These are phyloP conservation scores for Xylariaceae sp. DNA, from an alignment of 2,329 filamentous ascomycete genomes.

Conservation along the genomic window DNA sequence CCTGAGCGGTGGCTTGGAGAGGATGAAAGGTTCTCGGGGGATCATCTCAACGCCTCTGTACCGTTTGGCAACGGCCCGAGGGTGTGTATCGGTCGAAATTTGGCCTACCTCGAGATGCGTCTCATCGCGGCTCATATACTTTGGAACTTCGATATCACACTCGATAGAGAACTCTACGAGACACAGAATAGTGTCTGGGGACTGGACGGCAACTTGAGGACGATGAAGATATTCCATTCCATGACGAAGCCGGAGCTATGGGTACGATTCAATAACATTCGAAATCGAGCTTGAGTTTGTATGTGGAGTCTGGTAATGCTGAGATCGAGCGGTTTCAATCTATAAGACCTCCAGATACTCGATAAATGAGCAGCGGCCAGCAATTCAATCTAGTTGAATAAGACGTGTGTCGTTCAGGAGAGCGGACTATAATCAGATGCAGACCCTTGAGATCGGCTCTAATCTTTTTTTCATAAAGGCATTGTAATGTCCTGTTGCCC, in stretches of 20 bases:
- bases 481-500: too few species aligned
- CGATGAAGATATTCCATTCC: constrained; percentile 22
- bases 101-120: constrained; percentile 36
- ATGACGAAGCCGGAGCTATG: constrained; percentile 21
- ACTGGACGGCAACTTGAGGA: constrained; percentile 16
- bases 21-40: constrained; percentile 12
- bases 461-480: too few species aligned
- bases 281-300: neutral
- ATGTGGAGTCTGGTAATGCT: too few species aligned
- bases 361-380: too few species aligned
- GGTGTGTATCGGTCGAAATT: constrained; percentile 16
- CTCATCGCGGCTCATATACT: constrained; percentile 36
- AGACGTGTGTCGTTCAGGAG: too few species aligned
- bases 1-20: constrained; percentile 29
- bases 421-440: too few species aligned
- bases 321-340: too few species aligned
- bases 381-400: too few species aligned
- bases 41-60: constrained; percentile 22
- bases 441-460: too few species aligned
- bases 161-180: constrained; percentile 15
- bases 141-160: constrained; percentile 35
- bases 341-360: too few species aligned
- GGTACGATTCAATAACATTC: constrained; percentile 11
- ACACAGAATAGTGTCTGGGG: constrained; percentile 17
- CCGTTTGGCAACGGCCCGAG: constrained; percentile 17